phyloP scores from a whole-genome alignment of 371 early-diverging fungal genomes.

The Apophysomyces trapeziformis region DNA sequence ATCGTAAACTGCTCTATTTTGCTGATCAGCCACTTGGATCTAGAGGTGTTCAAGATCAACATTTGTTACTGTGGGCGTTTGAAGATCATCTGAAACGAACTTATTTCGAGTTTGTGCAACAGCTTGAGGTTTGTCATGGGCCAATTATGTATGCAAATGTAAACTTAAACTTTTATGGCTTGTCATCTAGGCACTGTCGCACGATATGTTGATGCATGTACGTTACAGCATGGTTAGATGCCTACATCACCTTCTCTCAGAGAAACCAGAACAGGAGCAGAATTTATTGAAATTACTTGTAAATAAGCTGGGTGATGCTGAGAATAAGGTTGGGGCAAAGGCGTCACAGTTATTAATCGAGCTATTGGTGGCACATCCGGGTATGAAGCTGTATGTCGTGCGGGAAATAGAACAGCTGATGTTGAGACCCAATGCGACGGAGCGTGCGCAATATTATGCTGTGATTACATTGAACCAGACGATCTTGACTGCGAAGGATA shows the following conservation, averaged over 20 bases:
- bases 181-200: constrained; percentile 63
- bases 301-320: constrained; percentile 95
- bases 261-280: constrained; percentile 95
- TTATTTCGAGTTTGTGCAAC: constrained; percentile 86
- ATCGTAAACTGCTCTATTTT: constrained; percentile 91
- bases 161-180: neutral
- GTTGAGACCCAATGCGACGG: constrained; percentile 69
- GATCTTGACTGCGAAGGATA: constrained; percentile 74
- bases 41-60: constrained; percentile 63
- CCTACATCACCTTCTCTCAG: constrained; percentile 76
- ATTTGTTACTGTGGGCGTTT: constrained; percentile 88
- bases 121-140: constrained; percentile 67
- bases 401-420: constrained; percentile 87
- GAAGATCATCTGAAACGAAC: constrained; percentile 92
- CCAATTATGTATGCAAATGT: neutral
- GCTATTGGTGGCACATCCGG: constrained; percentile 77
- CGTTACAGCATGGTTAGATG: constrained; percentile 77
- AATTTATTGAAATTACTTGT: constrained; percentile 89
- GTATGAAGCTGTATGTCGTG: constrained; percentile 89
- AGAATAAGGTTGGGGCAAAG: constrained; percentile 87
- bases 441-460: constrained; percentile 87
- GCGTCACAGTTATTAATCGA: constrained; percentile 77
- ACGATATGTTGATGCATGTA: constrained; percentile 85
- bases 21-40: constrained; percentile 80
- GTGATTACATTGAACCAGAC: constrained; percentile 92